Evolutionary conservation across 2,329 filamentous ascomycete species (phyloP), one percentile per base, ranked within the genome.

Genomic region (Penicillium vulpinum): DNA sequence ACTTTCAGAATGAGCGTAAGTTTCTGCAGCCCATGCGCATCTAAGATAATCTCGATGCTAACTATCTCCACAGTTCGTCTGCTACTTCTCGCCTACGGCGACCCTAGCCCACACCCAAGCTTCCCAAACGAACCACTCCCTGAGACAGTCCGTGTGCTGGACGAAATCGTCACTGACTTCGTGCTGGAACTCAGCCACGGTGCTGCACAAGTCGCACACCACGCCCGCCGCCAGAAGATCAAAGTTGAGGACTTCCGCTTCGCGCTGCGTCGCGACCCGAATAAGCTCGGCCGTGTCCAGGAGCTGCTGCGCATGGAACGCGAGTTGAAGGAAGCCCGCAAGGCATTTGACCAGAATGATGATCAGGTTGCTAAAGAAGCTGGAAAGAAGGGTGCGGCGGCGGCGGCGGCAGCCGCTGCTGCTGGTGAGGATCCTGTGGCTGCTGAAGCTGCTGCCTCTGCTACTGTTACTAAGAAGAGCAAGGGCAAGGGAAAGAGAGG

Each of bases 231-330:
- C 2, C 91, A 96, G 69, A 99, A 99, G 78, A 92, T 99, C 77
- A 99, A 99, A 75, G 90, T 96, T 69, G 93, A 97, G 70, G 94
- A 99, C 76, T 96, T 99, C 78, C 92, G 95, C 70, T 99, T 96
- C 76, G 91, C 92, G 38, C 85, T 97, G 65, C 85, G 94, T 31
- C 86, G 89, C 62, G 95, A 97, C 69, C 88, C 90, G 9, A 81
- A 85, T 57, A 95, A 96, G 72, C 81, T 97, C 41, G 94, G 94
- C 47, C 87, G 93, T 68, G 92, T 97, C 53, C 87, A 91, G 72
- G 92, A 96, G 78, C 85, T 96, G 70, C 84, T 96, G 64, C 89
- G 91, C 75, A 92, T 93, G 81, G 91, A 95, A 66, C 88, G 88
- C 71, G 87, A 92, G 70, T 86, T 97, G 61, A 94, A 94, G 73